These are phyloP conservation scores for Didymella lethalis DNA, from an alignment of 2,329 filamentous ascomycete genomes.

Conservation along the genomic window DNA sequence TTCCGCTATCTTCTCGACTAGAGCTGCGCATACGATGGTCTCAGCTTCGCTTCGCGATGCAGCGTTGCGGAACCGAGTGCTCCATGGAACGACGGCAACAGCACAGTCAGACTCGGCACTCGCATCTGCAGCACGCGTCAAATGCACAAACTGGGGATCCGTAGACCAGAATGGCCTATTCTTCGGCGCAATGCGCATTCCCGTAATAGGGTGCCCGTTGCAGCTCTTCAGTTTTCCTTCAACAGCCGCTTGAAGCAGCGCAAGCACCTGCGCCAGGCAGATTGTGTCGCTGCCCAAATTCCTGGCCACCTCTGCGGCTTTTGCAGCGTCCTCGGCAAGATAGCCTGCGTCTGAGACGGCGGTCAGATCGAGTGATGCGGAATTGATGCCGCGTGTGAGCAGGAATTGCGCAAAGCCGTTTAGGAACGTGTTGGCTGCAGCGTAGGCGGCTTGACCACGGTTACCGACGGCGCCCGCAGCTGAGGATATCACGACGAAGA, in stretches of 20 bases:
- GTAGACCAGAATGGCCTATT: conserved; percentile 39
- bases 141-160: conserved; percentile 38
- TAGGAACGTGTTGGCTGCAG: conserved; percentile 42
- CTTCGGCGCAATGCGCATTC: conserved; percentile 35
- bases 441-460: conserved; percentile 35
- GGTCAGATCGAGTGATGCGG: conserved; percentile 36
- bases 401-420: conserved; percentile 37
- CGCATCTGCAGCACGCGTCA: conserved; percentile 34
- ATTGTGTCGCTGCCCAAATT: conserved; percentile 40
- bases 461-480: conserved; percentile 31
- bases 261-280: conserved; percentile 39
- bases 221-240: conserved; percentile 33
- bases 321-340: conserved; percentile 35
- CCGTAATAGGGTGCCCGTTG: conserved; percentile 41
- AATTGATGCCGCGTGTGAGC: conserved; percentile 26
- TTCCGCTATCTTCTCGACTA: conserved; percentile 40
- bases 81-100: conserved; percentile 31
- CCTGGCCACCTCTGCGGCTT: conserved; percentile 33
- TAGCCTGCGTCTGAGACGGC: conserved; percentile 40
- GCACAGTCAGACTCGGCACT: conserved; percentile 21
- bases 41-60: conserved; percentile 31
- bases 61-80: conserved; percentile 34
- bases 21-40: conserved; percentile 31
- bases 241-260: conserved; percentile 33
- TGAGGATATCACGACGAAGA: conserved; percentile 45